Base-by-base conservation (phyloP, 208 protist genomes). In the Leptomonas pyrrhocoris region DNA sequence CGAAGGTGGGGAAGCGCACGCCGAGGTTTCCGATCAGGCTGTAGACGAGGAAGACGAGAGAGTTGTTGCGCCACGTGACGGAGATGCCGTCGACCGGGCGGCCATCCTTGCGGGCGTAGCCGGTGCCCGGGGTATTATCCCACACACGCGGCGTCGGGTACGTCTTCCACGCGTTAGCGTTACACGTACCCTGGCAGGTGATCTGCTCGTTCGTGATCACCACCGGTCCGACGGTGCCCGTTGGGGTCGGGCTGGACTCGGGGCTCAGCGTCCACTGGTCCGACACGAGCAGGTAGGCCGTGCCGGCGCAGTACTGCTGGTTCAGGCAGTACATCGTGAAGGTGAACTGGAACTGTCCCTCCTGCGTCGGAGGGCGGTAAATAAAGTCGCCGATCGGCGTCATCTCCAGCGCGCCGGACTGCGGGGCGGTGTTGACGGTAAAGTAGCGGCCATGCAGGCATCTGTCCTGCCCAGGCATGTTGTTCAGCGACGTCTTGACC, bases 1-100 rank as follows among this genome's bases (percentile, higher is more conserved):
- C 87, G 67, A 95, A 93, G 67, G 86, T 95, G 2, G 89, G 89
- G 73, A 93, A 95, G 62, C 89, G 86, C 42, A 87, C 86, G 53
- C 84, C 89, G 49, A 95, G 71, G 75, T 90, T 92, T 36, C 89
- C 86, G 66, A 95, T 92, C 34, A 88, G 73, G 60, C 75, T 80
- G 78, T 88, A 87, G 16, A 84, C 84, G 34, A 71, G 71, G 58
- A 95, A 71, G 46, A 93, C 77, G n/a, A 95, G 73, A 40, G 85
- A 76, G 53, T 80, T 84, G 68, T 87, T 85, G 61, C 57, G 46
- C 87, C 86, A 92, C 49, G 57, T 77, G 12, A 89, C 85, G 8
- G 73, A 54, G 50, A 95, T 66, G 50, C 75, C 85, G 69, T 90
- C 81, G 21, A 90, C 77, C 21, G 78, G 42, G 42, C 63, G 74